phyloP scores from a whole-genome alignment of 768 basidiomycete species.

The Exidia glandulosa region DNA sequence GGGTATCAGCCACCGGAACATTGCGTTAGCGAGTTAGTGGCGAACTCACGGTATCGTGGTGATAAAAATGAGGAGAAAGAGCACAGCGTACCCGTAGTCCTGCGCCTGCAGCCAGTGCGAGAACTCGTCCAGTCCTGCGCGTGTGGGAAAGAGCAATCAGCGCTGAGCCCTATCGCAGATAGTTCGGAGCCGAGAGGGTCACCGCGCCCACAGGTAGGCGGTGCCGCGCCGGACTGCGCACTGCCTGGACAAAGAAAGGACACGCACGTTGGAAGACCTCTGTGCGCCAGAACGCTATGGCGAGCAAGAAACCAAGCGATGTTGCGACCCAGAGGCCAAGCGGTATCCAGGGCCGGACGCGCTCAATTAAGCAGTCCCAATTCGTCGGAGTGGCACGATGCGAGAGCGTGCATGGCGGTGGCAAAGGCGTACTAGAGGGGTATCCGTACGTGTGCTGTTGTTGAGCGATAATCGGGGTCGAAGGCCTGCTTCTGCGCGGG shows the following conservation, averaged over 20 bases:
- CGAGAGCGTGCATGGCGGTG: background rate
- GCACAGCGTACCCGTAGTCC: constrained; percentile 62
- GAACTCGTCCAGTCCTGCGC: constrained; percentile 66
- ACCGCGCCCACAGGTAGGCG: background rate
- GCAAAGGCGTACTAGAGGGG: background rate
- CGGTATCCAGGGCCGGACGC: constrained; percentile 68
- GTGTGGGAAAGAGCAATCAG: background rate
- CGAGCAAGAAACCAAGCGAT: constrained; percentile 63
- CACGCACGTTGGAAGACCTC: constrained; percentile 72
- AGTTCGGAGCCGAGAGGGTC: background rate
- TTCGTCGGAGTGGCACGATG: constrained; percentile 15
- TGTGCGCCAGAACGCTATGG: constrained; percentile 73
- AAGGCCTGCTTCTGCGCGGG: background rate
- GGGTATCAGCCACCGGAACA: background rate
- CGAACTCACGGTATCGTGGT: constrained; percentile 70
- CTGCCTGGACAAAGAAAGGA: constrained; percentile 3
- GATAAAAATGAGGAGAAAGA: constrained; percentile 74
- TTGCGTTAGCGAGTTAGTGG: background rate
- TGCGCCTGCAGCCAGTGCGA: constrained; percentile 68
- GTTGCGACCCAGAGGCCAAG: constrained; percentile 68
- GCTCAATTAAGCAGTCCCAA: constrained; percentile 41
- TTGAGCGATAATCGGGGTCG: background rate
- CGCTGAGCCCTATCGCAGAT: background rate
- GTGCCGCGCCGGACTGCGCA: constrained; percentile 2
- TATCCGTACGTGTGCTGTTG: background rate